These are phyloP conservation scores for Salix suchowensis DNA, from an alignment of 345 rosid species.

Conservation along the genomic window DNA sequence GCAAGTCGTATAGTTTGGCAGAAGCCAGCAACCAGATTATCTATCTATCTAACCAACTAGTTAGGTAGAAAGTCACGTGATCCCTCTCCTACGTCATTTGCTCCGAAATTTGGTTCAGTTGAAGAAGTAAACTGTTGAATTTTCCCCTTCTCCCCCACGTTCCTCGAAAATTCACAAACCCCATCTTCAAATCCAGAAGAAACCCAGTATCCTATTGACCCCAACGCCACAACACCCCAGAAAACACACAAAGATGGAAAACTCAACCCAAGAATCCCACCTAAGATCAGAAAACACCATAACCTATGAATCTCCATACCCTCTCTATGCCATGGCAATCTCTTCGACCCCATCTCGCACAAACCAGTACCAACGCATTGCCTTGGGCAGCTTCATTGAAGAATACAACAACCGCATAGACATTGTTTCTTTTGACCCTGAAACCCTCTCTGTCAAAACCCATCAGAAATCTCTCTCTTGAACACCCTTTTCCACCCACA, in stretches of 20 bases:
- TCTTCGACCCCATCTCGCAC: constrained; percentile 39
- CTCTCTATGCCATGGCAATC: constrained; percentile 80
- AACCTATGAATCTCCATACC: constrained; percentile 79
- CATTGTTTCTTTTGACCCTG: constrained; percentile 73
- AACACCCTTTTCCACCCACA: constrained; percentile 80
- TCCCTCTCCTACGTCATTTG: not conserved
- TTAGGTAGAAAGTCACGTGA: not conserved
- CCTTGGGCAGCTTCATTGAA: constrained; percentile 86
- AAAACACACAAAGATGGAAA: constrained; percentile 46
- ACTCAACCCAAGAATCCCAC: constrained; percentile 69
- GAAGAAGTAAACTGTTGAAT: not conserved
- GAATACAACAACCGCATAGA: constrained; percentile 81
- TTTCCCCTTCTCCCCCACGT: not conserved
- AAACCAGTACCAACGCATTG: constrained; percentile 50
- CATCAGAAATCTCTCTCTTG: constrained; percentile 50
- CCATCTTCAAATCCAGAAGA: not conserved
- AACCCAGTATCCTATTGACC: not conserved
- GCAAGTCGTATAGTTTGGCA: too few relatives aligned
- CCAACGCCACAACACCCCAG: not conserved
- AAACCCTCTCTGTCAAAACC: constrained; percentile 53
- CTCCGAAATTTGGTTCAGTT: not conserved
- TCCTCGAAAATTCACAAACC: not conserved
- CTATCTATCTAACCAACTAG: not conserved
- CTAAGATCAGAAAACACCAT: constrained; percentile 69
- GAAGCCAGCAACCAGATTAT: too few relatives aligned